Base-by-base conservation (phyloP, 495 filamentous ascomycete species). In the Extremus antarcticus region DNA sequence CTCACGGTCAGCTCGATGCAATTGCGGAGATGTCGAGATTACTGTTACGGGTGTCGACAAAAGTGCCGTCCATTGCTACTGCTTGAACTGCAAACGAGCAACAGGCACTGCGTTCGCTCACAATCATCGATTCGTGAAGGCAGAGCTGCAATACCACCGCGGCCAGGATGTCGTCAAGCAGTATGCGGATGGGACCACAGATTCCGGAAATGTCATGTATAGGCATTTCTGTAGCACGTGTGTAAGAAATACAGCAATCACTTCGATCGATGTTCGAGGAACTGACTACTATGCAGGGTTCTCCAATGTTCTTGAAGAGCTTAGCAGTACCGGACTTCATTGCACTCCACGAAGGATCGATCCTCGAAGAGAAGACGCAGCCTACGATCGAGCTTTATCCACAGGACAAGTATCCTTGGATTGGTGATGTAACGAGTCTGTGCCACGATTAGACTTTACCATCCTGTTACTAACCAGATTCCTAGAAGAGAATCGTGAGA, bases 51-150 rank as follows among this genome's bases (percentile, higher is more conserved):
- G 58, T 17, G 25, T 46, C 23, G 58, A 61, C 46, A 57, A 57
- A 40, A 50, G 50, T 29, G 40, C 54, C 35, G 58, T 61, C 1
- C 40, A 51, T 4, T 35, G 58, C 50, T 51, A 61, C 40, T 61
- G 58, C 50, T 3, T 24, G 3, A 57, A 61, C 43, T 61, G 58
- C 58, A 47, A 61, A 25, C 48, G 29, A 43, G 25, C 45, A 2
- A 29, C 15, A 20, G 58, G 58, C 25, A 41, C 32, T 39, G 40
- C 47, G 17, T 61, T 61, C 43, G 46, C 47, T 1, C 50, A 61
- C 54, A 61, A 61, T 35, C 35, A 53, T 43, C 54, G 58, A 19
- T 45, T 61, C 35, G 22, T 50, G 3, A 16, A 61, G n/a, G 21
- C 54, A 11, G 32, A 57, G 19, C 25, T 53, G 20, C 41, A n/a